Evolutionary conservation across 1,284 basidiomycete genomes (phyloP), one percentile per base, ranked within the genome.

Genomic region (Cystobasidium pallidum): DNA sequence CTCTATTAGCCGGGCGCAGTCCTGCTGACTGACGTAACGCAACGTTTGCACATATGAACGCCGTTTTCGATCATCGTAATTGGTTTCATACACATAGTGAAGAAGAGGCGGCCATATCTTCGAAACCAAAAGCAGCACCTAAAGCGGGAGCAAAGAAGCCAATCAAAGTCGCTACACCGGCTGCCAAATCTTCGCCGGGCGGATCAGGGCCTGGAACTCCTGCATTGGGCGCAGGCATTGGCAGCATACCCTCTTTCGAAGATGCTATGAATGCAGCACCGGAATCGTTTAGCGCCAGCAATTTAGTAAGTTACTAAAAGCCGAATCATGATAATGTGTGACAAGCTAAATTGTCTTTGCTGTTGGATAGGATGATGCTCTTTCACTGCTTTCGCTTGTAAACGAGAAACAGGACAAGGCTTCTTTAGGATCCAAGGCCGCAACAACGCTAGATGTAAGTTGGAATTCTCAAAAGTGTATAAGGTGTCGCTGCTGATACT

Each of bases 341-440:
- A 47, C 19, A 6, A 34, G 3, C 28, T 57, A 57, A n/a, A 32
- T 19, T 34, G 17, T 17, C 3, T 26, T 7, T 24, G n/a, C 10
- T 32, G 3, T 30, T 73, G 70, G 95, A 99, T 79, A 75, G 73
- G 94, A 99, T 79, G 91, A 94, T 79, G 93, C 92, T 10, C 81
- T 99, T 59, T 94, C 96, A 81, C 86, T 96, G 73, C 82, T 98
- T 77, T 89, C 91, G 73, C 85, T 95, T 2, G 92, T 95, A 13
- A 95, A 88, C 64, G 91, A 91, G 8, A 93, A 91, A 84, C 89
- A 88, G 84, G 94, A 97, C 81, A 96, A 94, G 82, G 91, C 92
- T 0, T 90, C 90, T 73, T 83, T 94, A 57, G 75, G 75, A 24
- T 47, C 51, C 28, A 74, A 75, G 17, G 81, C 79, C 7, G 70